Conservation (phyloP, 306 rosid species). For the Fragaria vesca region DNA sequence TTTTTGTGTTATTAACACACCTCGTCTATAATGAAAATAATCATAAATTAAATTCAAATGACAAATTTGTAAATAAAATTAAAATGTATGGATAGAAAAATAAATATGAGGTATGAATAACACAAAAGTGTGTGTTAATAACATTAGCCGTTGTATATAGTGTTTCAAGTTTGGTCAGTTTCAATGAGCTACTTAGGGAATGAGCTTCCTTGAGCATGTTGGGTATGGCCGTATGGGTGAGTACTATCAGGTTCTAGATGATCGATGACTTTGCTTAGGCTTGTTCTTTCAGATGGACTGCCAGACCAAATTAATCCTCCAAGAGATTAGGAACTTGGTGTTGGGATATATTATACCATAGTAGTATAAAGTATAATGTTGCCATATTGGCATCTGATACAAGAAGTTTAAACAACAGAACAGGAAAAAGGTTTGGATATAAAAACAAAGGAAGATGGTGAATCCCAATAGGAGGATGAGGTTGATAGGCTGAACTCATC, state of each 20-base stretch:
- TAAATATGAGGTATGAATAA: no score
- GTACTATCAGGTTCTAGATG: slow-evolving; percentile 19
- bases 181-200: background rate
- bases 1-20: no score
- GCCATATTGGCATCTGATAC: no score
- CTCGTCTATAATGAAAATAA: no score
- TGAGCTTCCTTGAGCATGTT: slow-evolving; percentile 13
- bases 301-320: background rate
- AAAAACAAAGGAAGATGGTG: background rate
- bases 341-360: background rate
- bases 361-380: no score
- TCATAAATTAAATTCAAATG: no score
- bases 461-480: slow-evolving; percentile 6
- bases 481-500: slow-evolving; percentile 30
- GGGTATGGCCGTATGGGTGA: background rate
- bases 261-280: background rate
- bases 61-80: no score
- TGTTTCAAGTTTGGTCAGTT: background rate
- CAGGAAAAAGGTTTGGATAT: slow-evolving; percentile 15
- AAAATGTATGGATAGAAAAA: no score
- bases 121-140: no score
- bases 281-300: background rate
- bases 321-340: background rate
- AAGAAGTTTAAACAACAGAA: background rate
- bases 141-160: background rate